Percentiles rank a stretch among this genome's conserved stretches.
These are phyloP conservation scores for Penicillium expansum DNA, from an alignment of 2,329 filamentous ascomycete species.

Conservation along the genomic window DNA sequence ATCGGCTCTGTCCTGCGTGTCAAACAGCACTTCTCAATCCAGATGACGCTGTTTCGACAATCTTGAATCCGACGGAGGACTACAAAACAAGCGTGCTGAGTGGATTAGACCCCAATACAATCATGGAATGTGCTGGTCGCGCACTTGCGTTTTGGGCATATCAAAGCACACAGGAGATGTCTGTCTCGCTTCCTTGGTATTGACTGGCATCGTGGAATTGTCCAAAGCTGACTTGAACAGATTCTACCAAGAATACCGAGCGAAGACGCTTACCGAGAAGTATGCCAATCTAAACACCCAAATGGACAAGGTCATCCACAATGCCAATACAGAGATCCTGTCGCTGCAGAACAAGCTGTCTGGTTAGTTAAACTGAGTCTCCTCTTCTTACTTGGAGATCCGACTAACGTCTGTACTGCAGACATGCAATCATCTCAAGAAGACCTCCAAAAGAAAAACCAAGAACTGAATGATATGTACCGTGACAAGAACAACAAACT, in stretches of 20 bases:
- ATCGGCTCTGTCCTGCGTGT: conserved; percentile 73
- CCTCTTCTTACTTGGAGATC: too few species aligned
- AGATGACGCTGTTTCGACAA: conserved; percentile 70
- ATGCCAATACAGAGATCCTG: conserved; percentile 71
- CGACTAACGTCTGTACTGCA: conserved; percentile 28
- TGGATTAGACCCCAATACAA: conserved; percentile 73
- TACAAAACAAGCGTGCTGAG: conserved; percentile 86
- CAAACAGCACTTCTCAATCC: conserved; percentile 63
- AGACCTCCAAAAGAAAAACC: conserved; percentile 65
- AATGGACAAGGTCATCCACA: conserved; percentile 69
- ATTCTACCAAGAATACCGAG: conserved; percentile 73
- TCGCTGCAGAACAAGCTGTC: conserved; percentile 63
- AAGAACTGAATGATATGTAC: conserved; percentile 65
- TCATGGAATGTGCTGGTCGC: conserved; percentile 82
- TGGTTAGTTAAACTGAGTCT: conserved; percentile 45
- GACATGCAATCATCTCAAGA: conserved; percentile 62
- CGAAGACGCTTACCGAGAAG: conserved; percentile 69
- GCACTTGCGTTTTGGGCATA: conserved; percentile 84
- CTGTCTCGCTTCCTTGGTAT: conserved; percentile 22
- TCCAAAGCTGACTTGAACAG: conserved; percentile 40
- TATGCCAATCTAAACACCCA: conserved; percentile 63
- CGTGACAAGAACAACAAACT: conserved; percentile 70
- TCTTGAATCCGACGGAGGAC: conserved; percentile 77
- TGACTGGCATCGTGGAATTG: too few species aligned
- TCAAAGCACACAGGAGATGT: conserved; percentile 82